phyloP scores from a whole-genome alignment of 495 filamentous ascomycete species.

The Achaetomiella virescens region DNA sequence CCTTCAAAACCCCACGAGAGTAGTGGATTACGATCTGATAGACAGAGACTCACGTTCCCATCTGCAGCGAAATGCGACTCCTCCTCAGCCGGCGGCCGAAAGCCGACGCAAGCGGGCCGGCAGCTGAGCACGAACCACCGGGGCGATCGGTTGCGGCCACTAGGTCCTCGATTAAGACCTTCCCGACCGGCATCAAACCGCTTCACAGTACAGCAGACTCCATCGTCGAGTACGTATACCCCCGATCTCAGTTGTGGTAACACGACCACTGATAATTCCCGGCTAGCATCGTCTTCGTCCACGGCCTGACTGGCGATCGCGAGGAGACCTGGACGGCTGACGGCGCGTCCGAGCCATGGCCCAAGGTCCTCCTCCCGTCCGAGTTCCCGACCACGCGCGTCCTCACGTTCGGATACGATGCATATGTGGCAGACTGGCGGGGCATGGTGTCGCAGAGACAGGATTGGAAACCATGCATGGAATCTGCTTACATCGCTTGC shows the following conservation, averaged over 20 bases:
- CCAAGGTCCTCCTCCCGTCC: conserved; percentile 4
- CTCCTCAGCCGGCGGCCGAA: conserved; percentile 5
- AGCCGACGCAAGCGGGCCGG: not conserved
- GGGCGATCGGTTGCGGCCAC: not conserved
- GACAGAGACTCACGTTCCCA: not conserved
- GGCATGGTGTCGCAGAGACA: conserved; percentile 17
- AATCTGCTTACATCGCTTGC: conserved; percentile 21
- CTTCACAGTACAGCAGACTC: not conserved
- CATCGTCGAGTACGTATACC: conserved; percentile 2
- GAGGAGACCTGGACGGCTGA: conserved; percentile 5
- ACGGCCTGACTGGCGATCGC: conserved; percentile 7
- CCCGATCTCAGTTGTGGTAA: not conserved
- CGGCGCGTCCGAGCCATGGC: conserved; percentile 2
- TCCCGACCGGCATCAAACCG: conserved; percentile 5
- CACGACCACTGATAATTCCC: not conserved
- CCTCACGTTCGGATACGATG: conserved; percentile 9
- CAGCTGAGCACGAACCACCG: not conserved
- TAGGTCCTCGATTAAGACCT: not conserved
- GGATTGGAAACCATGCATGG: conserved; percentile 19
- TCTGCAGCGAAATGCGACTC: not conserved
- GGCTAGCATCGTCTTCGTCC: conserved; percentile 4
- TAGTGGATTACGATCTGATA: conserved; percentile 2
- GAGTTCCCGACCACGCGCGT: conserved; percentile 5
- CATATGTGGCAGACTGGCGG: conserved; percentile 13
- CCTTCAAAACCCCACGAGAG: not conserved